A percentile compares a stretch with the other conserved stretches of the same genome.
Conservation (phyloP, 2,329 filamentous ascomycete species). For the Neofusicoccum umdonicola region DNA sequence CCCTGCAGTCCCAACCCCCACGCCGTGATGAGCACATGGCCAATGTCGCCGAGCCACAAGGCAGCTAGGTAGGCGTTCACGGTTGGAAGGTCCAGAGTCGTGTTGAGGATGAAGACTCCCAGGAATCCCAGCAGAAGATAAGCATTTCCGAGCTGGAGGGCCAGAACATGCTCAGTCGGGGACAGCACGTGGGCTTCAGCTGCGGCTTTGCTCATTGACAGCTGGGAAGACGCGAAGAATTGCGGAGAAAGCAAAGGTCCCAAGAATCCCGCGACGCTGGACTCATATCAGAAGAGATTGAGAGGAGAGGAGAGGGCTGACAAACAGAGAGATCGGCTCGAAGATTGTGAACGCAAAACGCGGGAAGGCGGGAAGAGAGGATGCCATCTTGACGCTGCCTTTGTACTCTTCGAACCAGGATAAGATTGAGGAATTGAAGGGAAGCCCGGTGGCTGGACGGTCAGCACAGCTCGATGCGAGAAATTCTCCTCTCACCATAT, state of each 20-base stretch:
- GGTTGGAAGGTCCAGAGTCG: conserved; percentile 63
- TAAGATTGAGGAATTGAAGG: neutral
- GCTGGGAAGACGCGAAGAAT: conserved; percentile 22
- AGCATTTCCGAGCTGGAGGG: conserved; percentile 67
- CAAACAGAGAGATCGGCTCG: conserved; percentile 24
- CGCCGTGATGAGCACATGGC: conserved; percentile 64
- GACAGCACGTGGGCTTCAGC: conserved; percentile 2
- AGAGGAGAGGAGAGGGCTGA: neutral
- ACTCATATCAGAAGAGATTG: neutral
- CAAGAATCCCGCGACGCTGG: conserved; percentile 21
- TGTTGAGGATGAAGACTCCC: conserved; percentile 62
- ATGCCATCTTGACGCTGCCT: conserved; percentile 18
- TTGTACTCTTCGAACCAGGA: neutral
- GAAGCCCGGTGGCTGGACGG: too few species aligned
- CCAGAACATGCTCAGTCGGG: conserved; percentile 48
- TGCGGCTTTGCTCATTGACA: conserved; percentile 13
- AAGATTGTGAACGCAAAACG: conserved; percentile 22
- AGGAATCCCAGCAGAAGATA: conserved; percentile 66
- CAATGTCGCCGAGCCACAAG: conserved; percentile 63
- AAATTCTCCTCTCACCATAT: too few species aligned
- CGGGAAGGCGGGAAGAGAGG: conserved; percentile 19
- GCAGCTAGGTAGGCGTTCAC: conserved; percentile 66
- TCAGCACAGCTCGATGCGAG: too few species aligned
- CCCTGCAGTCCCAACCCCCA: conserved; percentile 56
- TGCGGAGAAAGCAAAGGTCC: conserved; percentile 21